These are phyloP conservation scores for Neofusicoccum sp. DNA, from an alignment of 2,329 filamentous ascomycete species.

Conservation along the genomic window DNA sequence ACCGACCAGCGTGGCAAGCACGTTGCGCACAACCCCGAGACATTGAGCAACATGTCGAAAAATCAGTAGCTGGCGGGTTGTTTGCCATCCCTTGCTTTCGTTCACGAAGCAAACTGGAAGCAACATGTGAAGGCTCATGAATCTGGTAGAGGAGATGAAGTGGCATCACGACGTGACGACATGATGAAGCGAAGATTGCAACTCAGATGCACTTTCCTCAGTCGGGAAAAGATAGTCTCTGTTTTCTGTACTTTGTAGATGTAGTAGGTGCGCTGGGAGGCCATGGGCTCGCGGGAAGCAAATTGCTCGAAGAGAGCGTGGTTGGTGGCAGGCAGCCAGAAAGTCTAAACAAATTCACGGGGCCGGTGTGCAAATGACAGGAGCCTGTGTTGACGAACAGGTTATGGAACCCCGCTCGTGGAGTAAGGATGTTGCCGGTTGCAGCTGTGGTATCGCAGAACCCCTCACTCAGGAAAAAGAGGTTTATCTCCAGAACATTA, in stretches of 20 bases:
- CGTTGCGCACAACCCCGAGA: conserved; percentile 45
- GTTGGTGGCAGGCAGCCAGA: neutral
- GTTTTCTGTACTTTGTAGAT: no score
- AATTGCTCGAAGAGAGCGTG: no score
- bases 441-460: neutral
- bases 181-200: neutral
- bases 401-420: neutral
- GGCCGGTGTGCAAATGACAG: neutral
- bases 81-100: neutral
- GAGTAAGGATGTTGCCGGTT: neutral
- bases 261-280: no score
- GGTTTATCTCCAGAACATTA: neutral
- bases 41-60: conserved; percentile 27
- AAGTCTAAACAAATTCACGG: neutral
- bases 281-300: no score
- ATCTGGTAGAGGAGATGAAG: no score
- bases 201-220: no score
- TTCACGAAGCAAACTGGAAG: neutral
- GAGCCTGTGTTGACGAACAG: neutral
- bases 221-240: no score
- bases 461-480: neutral
- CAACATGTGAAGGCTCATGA: neutral
- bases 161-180: neutral
- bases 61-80: neutral
- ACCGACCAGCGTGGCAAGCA: conserved; percentile 44